phyloP scores from a whole-genome alignment of 139 green algal species.

The Chlamydomonas sp. region DNA sequence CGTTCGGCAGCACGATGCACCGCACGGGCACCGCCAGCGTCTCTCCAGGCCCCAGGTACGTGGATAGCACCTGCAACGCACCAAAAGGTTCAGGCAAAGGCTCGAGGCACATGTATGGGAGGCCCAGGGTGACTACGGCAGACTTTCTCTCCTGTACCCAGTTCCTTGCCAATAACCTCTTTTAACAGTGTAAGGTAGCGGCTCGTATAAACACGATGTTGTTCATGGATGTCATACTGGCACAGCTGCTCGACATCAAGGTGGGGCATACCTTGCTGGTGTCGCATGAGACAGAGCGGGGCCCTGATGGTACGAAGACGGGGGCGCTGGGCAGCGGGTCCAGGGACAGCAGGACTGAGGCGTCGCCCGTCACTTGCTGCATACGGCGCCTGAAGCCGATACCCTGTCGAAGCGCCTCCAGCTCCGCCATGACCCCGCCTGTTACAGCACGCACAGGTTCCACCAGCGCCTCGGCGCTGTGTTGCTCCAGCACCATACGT shows the following conservation, averaged over 20 bases:
- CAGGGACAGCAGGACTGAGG: not conserved
- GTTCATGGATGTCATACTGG: too few species aligned
- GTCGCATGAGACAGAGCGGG: constrained; percentile 2
- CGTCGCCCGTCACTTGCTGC: not conserved
- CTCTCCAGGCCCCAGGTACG: not conserved
- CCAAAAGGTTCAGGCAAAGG: too few species aligned
- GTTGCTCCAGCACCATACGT: not conserved
- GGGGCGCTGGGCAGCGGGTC: not conserved
- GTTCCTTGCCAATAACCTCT: too few species aligned
- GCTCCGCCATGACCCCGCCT: too few species aligned
- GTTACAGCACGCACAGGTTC: too few species aligned
- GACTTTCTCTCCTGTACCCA: too few species aligned
- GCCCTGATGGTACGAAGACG: constrained; percentile 8
- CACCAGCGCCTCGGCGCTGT: too few species aligned
- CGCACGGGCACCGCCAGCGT: not conserved
- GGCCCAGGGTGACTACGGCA: too few species aligned
- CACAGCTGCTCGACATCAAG: not conserved
- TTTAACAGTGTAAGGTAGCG: too few species aligned
- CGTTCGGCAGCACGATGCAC: constrained; percentile 12
- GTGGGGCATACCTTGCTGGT: not conserved
- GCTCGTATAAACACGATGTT: too few species aligned
- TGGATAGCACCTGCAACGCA: not conserved
- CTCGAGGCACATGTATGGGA: too few species aligned
- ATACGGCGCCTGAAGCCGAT: not conserved
- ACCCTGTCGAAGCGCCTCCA: too few species aligned